Base-by-base conservation (phyloP, 208 protist genomes). In the Angomonas deanei region DNA sequence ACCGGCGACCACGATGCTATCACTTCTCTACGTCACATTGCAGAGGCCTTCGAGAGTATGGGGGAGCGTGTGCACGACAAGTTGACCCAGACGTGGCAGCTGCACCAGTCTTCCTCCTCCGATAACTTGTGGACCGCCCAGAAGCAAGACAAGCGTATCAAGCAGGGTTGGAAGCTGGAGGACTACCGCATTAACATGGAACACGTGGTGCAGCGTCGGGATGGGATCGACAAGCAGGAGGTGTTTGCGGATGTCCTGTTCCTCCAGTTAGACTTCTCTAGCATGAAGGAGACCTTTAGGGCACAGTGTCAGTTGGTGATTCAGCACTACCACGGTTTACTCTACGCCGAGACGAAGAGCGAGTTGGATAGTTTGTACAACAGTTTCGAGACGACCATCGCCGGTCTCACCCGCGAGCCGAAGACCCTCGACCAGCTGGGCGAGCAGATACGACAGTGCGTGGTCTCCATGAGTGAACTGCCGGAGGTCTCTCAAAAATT, bases 261-360 rank as follows among this genome's bases (percentile, higher is more conserved):
- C 78, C 56, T 99, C 36, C 84, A 96, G 66, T 74, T 99, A 4
- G 97, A 99, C 78, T 98, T 94, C 79, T 86, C 84, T 31, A 90
- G 88, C 58, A 96, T 99, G 80, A 99, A 99, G 89, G 82, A 96
- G 47, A 91, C 94, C 10, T 96, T 99, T 67, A 80, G 97, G 17
- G 70, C 74, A 39, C 97, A 99, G 72, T 99, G 97, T 72, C 84
- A 93, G 64, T 68, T 96, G 21, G 98, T 98, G 72, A 97, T 98
- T 74, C 88, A 84, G 65, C 90, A 97, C 76, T 97, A 98, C 70
- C 97, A 97, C 56, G 69, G 80, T 31, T 84, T 99, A 0, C 87
- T 99, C 3, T 97, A 99, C 81, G 74, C 76, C 3, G 91, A 96
- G 70, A 91, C 97, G 8, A 86, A 86, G 70, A 72, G 84, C 34